Evolutionary conservation across 23 red algal genomes (phyloP).

Genomic region (Gracilaria gracilis): DNA sequence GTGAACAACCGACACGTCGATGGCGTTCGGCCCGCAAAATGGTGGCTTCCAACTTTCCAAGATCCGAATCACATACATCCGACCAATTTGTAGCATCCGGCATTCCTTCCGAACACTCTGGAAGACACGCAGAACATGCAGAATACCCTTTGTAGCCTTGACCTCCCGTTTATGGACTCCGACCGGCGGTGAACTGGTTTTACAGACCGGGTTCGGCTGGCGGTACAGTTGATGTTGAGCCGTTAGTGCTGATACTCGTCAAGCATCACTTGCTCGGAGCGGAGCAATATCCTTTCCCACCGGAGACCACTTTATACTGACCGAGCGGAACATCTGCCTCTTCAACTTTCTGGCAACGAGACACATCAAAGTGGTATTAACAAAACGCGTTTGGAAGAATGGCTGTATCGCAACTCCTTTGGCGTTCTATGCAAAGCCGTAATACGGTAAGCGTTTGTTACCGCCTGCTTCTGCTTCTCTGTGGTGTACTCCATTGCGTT

Average conservation of each 20-base stretch:
- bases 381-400: neutral
- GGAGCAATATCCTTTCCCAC: neutral
- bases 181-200: neutral
- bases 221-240: neutral
- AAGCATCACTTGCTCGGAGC: neutral
- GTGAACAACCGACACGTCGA: constrained; percentile 25
- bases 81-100: neutral
- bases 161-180: neutral
- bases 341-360: neutral
- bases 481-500: neutral
- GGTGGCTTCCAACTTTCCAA: neutral
- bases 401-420: neutral
- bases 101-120: neutral
- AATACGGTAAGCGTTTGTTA: neutral
- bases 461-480: neutral
- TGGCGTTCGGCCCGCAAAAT: neutral
- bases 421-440: neutral
- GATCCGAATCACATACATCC: neutral
- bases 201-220: neutral
- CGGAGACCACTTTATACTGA: neutral
- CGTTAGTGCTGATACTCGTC: neutral
- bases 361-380: neutral
- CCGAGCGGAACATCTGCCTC: neutral
- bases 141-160: neutral
- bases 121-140: neutral